Evolutionary conservation across 2,329 filamentous ascomycete genomes (phyloP), one percentile per base, ranked within the genome.

Genomic region (Raffaelea deltoideospora): DNA sequence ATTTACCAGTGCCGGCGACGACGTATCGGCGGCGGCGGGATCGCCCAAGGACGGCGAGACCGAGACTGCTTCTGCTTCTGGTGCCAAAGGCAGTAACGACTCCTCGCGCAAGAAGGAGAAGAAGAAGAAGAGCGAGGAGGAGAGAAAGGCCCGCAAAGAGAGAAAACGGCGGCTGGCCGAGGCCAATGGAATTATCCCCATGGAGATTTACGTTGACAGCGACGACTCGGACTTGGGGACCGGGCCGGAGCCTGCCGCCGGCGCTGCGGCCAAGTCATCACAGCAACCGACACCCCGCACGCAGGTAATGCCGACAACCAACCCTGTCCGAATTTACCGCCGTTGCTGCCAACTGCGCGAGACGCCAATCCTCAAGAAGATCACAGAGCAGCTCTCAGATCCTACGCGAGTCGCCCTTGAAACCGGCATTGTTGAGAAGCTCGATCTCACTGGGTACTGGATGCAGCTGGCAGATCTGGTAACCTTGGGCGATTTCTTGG

Each of bases 261-360:
- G 27, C 10, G 17, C 26, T 2, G 17, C 30, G 5, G 18, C 31
- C 10, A 24, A n/a, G 3, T 6, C 9, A 13, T 20, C 4, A 27
- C 10, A 23, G 27, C 13, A 14, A 5, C 11, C 5, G 5, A 5
- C 60, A 2, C 58, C 69, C 1, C 69, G 60, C 43, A 63, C 68
- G 14, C 76, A 83, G 49, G 67, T 71, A 42, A 64, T 72, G 35
- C 87, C 88, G 0, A 95, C 88, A 0, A 93, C 81, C 2, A 90
- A 95, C 51, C 88, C 90, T 3, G 74, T 87, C 13, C 72, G 88
- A 40, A 93, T 98, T 49, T 98, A 98, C 56, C 73, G 88, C 45
- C 71, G 90, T 51, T 96, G 90, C 54, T 96, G 90, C 53, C 88
- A 96, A 52, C 63, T 98, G 22, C 74, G 90, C 40, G 90, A 96